These are phyloP conservation scores for Pichia membranifaciens DNA, from an alignment of 805 yeast genomes.

Conservation along the genomic window DNA sequence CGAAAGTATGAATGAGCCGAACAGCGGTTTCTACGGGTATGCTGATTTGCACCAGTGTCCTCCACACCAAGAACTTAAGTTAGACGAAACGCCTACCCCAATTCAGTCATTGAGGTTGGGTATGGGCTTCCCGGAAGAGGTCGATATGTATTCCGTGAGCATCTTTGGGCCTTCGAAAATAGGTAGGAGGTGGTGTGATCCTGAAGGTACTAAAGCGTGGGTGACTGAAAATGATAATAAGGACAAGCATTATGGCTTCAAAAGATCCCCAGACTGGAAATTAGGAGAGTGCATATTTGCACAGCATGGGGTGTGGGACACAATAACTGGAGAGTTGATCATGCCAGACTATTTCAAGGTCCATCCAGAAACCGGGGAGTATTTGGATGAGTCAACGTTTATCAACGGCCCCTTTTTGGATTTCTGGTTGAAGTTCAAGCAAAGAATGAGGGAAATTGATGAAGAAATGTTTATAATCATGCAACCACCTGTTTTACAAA, in stretches of 20 bases:
- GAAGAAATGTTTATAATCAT: conserved; percentile 50
- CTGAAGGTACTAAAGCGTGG: conserved; percentile 70
- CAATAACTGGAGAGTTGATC: conserved; percentile 34
- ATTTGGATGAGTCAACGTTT: conserved; percentile 48
- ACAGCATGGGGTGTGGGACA: conserved; percentile 71
- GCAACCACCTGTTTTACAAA: conserved; percentile 76
- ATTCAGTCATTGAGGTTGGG: conserved; percentile 71
- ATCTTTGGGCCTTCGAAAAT: conserved; percentile 70
- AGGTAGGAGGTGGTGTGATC: conserved; percentile 54
- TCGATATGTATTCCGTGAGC: conserved; percentile 66
- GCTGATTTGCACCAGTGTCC: conserved; percentile 51
- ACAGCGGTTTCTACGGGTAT: conserved; percentile 64
- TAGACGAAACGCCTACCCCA: conserved; percentile 81
- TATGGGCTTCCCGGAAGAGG: conserved; percentile 63
- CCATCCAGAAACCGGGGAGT: conserved; percentile 34
- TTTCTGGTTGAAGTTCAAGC: conserved; percentile 49
- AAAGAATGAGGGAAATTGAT: conserved; percentile 41
- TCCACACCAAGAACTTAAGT: conserved; percentile 54
- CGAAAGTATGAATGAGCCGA: conserved; percentile 85
- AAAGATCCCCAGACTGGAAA: conserved; percentile 57
- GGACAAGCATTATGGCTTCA: conserved; percentile 69
- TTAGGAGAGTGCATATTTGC: conserved; percentile 79
- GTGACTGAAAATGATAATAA: conserved; percentile 38
- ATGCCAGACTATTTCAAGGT: conserved; percentile 47
- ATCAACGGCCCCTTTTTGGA: conserved; percentile 59